Evolutionary conservation across 2,329 filamentous ascomycete genomes (phyloP).

Genomic region (Gaeumannomyces sp.): DNA sequence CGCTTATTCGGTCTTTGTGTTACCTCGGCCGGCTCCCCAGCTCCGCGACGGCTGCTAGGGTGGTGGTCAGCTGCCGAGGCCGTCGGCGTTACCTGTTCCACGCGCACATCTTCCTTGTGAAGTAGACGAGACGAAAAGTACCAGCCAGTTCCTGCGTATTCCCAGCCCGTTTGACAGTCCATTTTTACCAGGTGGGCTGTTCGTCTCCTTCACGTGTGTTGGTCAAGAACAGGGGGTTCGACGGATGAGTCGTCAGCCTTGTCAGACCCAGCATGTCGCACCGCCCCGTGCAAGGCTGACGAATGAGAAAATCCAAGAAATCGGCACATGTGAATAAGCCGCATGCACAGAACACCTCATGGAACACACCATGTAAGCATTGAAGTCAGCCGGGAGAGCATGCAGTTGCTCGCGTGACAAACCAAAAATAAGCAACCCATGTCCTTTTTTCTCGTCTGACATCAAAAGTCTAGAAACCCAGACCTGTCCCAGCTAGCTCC

Average conservation of each 20-base stretch:
- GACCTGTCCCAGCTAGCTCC: background rate
- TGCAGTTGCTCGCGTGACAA: background rate
- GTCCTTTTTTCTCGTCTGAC: background rate
- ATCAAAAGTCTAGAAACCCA: background rate
- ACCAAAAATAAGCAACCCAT: background rate
- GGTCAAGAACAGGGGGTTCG: no score
- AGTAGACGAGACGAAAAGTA: no score
- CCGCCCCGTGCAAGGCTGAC: background rate
- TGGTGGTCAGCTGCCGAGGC: no score
- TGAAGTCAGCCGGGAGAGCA: background rate
- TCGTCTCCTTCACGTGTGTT: background rate
- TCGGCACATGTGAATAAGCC: background rate
- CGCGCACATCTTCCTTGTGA: no score
- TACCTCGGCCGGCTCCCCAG: no score
- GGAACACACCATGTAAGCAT: background rate
- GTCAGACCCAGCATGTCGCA: background rate
- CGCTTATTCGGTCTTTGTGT: no score
- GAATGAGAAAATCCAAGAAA: background rate
- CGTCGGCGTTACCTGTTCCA: no score
- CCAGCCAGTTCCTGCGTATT: no score
- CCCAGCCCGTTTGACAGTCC: no score
- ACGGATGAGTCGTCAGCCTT: background rate
- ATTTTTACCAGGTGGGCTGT: no score
- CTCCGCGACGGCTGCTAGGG: no score
- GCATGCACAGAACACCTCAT: background rate